Percentiles rank a stretch among this genome's conserved stretches.
phyloP scores from a whole-genome alignment of 129 eudicot genomes.

The Cynara cardunculus region DNA sequence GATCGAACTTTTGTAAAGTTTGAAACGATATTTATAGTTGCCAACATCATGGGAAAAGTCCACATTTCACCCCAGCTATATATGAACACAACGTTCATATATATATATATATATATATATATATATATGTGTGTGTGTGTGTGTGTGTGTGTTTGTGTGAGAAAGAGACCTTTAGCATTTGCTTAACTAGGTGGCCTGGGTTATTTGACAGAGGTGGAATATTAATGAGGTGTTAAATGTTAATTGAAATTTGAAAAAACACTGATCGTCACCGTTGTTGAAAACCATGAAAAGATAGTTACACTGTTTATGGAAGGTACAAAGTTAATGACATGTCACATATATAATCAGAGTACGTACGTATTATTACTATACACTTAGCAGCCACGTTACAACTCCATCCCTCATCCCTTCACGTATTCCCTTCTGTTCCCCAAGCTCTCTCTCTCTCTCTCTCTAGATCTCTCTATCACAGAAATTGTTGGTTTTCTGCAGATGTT shows the following conservation, averaged over 20 bases:
- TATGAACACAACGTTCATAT: too few species aligned
- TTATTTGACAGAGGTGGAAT: too few species aligned
- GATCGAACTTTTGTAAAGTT: not conserved
- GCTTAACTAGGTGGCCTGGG: not conserved
- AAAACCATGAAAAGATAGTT: conserved; percentile 17
- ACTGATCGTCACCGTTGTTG: conserved; percentile 1
- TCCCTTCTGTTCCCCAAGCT: not conserved
- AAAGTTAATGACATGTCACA: not conserved
- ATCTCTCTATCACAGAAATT: not conserved
- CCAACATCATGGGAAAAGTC: not conserved
- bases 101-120: too few species aligned
- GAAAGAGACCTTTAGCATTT: too few species aligned
- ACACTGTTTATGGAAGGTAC: not conserved
- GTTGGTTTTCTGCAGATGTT: not conserved
- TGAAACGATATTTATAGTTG: not conserved
- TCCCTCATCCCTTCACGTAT: not conserved
- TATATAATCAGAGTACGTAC: not conserved
- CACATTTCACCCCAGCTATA: too few species aligned
- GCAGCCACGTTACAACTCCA: not conserved
- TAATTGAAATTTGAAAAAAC: not conserved
- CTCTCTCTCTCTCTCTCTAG: not conserved
- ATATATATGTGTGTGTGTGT: too few species aligned
- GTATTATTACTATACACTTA: not conserved
- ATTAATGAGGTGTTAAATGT: not conserved
- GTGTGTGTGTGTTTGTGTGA: too few species aligned